Conservation (phyloP, 371 early-diverging fungal species). For the Polyrhizophydium stewartii region DNA sequence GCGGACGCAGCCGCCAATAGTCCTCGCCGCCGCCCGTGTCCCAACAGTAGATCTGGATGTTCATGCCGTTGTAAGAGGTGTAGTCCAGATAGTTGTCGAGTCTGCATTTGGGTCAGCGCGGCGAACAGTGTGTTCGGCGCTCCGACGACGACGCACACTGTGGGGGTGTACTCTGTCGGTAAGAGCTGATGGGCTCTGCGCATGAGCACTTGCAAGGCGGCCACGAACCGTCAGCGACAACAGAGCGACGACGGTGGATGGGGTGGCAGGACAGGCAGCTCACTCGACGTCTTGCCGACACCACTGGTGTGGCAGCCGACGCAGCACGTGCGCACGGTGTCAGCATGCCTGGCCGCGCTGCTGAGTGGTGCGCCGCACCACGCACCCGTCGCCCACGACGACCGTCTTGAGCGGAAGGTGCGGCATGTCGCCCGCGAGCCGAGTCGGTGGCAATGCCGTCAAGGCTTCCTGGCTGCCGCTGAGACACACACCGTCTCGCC, state of each 20-base stretch:
- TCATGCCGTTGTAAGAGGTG: constrained; percentile 16
- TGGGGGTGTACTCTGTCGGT: constrained; percentile 96
- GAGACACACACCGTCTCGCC: too few relatives aligned
- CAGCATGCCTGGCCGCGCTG: too few relatives aligned
- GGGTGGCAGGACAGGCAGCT: constrained; percentile 5
- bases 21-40: constrained; percentile 98
- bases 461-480: too few relatives aligned
- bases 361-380: not conserved
- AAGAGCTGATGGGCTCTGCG: constrained; percentile 95
- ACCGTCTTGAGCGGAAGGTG: constrained; percentile 99
- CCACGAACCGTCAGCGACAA: too few relatives aligned
- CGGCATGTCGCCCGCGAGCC: too few relatives aligned
- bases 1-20: constrained; percentile 92
- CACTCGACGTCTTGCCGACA: constrained; percentile 90
- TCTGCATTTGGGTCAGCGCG: too few relatives aligned
- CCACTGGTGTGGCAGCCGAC: constrained; percentile 54
- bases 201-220: constrained; percentile 59
- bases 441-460: too few relatives aligned
- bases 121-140: too few relatives aligned
- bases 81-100: constrained; percentile 41
- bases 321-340: too few relatives aligned
- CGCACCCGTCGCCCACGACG: constrained; percentile 95
- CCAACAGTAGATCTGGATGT: constrained; percentile 85
- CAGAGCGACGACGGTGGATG: too few relatives aligned
- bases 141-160: constrained; percentile 68